Evolutionary conservation across 768 basidiomycete species (phyloP).

Genomic region (Mycena maculata): DNA sequence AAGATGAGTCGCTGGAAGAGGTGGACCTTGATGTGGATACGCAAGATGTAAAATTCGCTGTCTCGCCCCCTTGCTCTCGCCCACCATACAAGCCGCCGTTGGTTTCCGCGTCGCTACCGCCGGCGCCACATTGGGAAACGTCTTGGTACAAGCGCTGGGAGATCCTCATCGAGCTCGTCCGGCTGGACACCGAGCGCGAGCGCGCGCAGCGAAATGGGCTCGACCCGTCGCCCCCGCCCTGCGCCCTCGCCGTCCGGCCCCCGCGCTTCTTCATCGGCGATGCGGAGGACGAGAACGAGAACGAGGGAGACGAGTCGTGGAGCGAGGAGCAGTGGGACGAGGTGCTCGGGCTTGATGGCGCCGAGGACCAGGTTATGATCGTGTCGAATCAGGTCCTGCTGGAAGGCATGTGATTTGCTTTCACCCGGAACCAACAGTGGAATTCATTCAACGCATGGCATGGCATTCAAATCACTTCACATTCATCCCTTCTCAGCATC

Average conservation of each 20-base stretch:
- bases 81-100: slow-evolving; percentile 11
- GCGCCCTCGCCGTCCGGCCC: slow-evolving; percentile 4
- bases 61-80: neutral
- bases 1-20: slow-evolving; percentile 31
- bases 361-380: slow-evolving; percentile 20
- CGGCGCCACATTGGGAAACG: slow-evolving; percentile 52
- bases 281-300: slow-evolving; percentile 19
- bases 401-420: neutral
- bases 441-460: neutral
- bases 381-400: slow-evolving; percentile 1
- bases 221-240: neutral
- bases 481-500: neutral
- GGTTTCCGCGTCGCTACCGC: neutral
- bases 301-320: slow-evolving; percentile 25
- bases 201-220: neutral
- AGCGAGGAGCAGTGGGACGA: slow-evolving; percentile 31
- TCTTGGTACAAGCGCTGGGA: slow-evolving; percentile 69
- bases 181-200: slow-evolving; percentile 41
- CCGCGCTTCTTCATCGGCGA: slow-evolving; percentile 35
- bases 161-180: slow-evolving; percentile 58
- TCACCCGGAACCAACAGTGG: neutral
- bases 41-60: neutral
- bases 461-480: neutral
- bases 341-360: slow-evolving; percentile 1
- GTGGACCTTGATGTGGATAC: slow-evolving; percentile 22